phyloP scores from a whole-genome alignment of 768 basidiomycete species.

The Zangia roseola region DNA sequence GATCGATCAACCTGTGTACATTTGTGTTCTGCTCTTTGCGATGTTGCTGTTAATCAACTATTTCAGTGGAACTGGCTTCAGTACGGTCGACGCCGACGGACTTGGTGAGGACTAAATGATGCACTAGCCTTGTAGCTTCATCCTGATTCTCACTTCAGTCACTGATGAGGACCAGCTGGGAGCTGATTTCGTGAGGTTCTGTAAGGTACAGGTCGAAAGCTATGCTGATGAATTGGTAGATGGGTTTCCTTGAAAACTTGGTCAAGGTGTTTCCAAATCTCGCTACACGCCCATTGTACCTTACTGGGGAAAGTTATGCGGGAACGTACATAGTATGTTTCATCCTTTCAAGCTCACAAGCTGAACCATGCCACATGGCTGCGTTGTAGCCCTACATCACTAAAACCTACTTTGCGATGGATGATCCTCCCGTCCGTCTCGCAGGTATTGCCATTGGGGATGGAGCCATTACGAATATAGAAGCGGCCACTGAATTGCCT shows the following conservation, averaged over 20 bases:
- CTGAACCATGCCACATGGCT: not conserved
- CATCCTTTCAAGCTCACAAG: not conserved
- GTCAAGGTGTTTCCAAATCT: constrained; percentile 73
- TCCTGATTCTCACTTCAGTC: not conserved
- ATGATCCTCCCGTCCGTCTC: constrained; percentile 66
- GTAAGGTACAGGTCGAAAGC: not conserved
- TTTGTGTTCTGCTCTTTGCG: not conserved
- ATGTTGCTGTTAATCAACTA: too few species aligned
- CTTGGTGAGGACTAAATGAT: not conserved
- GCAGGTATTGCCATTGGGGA: constrained; percentile 69
- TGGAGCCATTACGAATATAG: constrained; percentile 50
- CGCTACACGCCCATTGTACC: constrained; percentile 58
- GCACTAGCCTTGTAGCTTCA: too few species aligned
- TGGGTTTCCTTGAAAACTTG: constrained; percentile 68
- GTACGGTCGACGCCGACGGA: not conserved
- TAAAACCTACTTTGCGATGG: constrained; percentile 61
- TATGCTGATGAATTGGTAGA: constrained; percentile 35
- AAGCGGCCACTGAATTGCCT: constrained; percentile 51
- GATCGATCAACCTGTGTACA: constrained; percentile 68
- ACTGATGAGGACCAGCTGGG: not conserved
- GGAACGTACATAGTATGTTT: constrained; percentile 61
- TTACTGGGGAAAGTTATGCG: constrained; percentile 77
- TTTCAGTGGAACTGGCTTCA: not conserved
- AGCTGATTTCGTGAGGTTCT: not conserved
- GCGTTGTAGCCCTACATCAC: constrained; percentile 70